phyloP scores from a whole-genome alignment of 2,329 filamentous ascomycete species.

The Fusarium multiceps region DNA sequence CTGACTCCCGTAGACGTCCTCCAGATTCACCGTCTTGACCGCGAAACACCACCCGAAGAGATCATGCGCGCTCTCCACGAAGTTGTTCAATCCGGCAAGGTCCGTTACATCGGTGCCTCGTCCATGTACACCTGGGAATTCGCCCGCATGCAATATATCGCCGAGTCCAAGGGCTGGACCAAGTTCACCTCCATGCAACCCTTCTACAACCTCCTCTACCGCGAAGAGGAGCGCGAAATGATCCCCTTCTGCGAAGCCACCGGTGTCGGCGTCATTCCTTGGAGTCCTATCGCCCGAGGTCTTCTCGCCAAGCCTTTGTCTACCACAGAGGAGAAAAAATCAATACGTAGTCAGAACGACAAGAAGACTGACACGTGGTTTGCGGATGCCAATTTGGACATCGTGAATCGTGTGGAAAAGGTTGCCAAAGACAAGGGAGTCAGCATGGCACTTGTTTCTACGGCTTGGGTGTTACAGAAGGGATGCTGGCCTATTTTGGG shows the following conservation, averaged over 20 bases:
- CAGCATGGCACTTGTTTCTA: constrained; percentile 72
- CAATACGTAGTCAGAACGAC: constrained; percentile 36
- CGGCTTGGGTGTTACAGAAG: constrained; percentile 71
- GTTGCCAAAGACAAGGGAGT: constrained; percentile 67
- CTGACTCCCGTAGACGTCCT: constrained; percentile 59
- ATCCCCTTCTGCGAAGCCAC: constrained; percentile 52
- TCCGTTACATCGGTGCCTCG: constrained; percentile 63
- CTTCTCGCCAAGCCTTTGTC: constrained; percentile 48
- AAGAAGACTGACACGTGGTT: constrained; percentile 42
- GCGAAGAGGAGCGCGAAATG: constrained; percentile 66
- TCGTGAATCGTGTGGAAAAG: constrained; percentile 59
- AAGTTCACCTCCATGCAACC: constrained; percentile 71
- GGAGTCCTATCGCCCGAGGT: constrained; percentile 50
- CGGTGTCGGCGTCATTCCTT: constrained; percentile 51
- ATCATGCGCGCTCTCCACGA: constrained; percentile 72
- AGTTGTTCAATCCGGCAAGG: constrained; percentile 66
- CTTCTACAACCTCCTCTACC: constrained; percentile 67
- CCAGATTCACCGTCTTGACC: constrained; percentile 70
- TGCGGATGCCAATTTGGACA: constrained; percentile 45
- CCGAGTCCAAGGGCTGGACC: constrained; percentile 66
- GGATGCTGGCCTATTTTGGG: constrained; percentile 71
- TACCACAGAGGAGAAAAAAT: constrained; percentile 21
- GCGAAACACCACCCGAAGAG: constrained; percentile 58
- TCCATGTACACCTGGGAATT: constrained; percentile 64
- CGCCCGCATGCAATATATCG: constrained; percentile 62